A percentile compares a stretch with the other conserved stretches of the same genome.
These are phyloP conservation scores for Arachis stenosperma DNA, from an alignment of 306 rosid genomes.

Conservation along the genomic window DNA sequence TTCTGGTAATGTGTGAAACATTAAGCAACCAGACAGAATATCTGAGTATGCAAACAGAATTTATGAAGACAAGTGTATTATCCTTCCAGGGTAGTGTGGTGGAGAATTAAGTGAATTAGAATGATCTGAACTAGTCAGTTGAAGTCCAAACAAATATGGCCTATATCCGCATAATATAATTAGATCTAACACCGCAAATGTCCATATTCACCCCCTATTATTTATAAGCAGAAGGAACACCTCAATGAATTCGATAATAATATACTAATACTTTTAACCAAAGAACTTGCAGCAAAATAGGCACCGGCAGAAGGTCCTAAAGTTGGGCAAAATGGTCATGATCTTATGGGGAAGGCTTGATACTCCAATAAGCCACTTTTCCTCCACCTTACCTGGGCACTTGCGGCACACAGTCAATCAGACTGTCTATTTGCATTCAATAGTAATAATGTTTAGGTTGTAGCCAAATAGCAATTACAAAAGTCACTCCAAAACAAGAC, in stretches of 20 bases:
- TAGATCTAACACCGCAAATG: constrained; percentile 2
- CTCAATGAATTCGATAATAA: not conserved
- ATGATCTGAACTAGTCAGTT: not conserved
- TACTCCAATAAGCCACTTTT: not conserved
- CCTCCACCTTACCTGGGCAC: not conserved
- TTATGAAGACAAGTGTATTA: not conserved
- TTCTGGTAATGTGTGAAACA: constrained; percentile 54
- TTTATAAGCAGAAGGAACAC: constrained; percentile 7
- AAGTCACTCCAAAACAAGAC: not conserved
- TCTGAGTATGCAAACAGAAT: constrained; percentile 14
- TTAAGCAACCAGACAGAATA: constrained; percentile 31
- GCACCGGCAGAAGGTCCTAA: not conserved
- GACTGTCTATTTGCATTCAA: not conserved
- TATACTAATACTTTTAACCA: not conserved
- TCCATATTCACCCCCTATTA: constrained; percentile 2
- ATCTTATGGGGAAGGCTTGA: not conserved
- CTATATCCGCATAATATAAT: constrained; percentile 3
- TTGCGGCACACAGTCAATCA: not conserved
- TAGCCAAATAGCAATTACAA: not conserved
- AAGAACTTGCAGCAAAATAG: not conserved
- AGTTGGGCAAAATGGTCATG: too few species aligned
- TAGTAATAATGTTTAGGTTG: not conserved
- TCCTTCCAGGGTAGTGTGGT: not conserved
- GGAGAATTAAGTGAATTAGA: not conserved
- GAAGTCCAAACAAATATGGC: not conserved